These are phyloP conservation scores for Dillenia suffruticosa DNA, from an alignment of 164 flowering plant genomes.

Conservation along the genomic window DNA sequence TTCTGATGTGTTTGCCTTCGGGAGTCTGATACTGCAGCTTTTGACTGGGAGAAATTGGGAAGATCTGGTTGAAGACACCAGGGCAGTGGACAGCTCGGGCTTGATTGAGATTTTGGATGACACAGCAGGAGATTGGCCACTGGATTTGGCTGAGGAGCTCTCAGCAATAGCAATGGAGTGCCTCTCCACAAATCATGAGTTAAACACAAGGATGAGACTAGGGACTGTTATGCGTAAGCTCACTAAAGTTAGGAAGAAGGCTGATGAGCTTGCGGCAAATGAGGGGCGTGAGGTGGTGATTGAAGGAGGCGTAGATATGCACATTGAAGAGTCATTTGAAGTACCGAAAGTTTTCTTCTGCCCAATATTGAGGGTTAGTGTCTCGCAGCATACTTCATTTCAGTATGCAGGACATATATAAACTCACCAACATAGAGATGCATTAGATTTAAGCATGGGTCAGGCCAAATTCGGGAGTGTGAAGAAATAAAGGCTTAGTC, in stretches of 20 bases:
- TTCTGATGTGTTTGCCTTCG: conserved; percentile 45
- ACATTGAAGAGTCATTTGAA: conserved; percentile 13
- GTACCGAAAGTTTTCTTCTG: conserved; percentile 48
- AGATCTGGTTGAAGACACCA: conserved; percentile 22
- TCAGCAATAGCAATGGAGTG: conserved; percentile 40
- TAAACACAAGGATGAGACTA: conserved; percentile 9
- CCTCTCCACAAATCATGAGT: conserved; percentile 9
- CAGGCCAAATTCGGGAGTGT: no score
- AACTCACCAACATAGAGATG: no score
- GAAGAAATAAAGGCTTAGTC: no score
- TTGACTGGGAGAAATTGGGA: conserved; percentile 46
- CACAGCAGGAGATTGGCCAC: conserved; percentile 56
- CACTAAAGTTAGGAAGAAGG: conserved; percentile 27
- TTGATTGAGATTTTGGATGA: conserved; percentile 31
- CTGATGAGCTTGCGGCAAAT: conserved; percentile 18
- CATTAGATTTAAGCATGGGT: no score
- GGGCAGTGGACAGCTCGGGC: conserved; percentile 11
- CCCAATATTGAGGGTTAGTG: conserved; percentile 56
- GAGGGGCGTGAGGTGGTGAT: conserved; percentile 6
- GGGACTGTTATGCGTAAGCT: conserved; percentile 26
- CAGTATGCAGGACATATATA: background rate
- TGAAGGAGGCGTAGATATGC: conserved; percentile 1
- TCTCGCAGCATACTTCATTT: background rate
- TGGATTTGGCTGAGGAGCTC: conserved; percentile 45
- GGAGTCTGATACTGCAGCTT: conserved; percentile 48